Evolutionary conservation across 2,329 filamentous ascomycete species (phyloP), one percentile per base, ranked within the genome.

Genomic region (Aspergillus ochraceoroseus): DNA sequence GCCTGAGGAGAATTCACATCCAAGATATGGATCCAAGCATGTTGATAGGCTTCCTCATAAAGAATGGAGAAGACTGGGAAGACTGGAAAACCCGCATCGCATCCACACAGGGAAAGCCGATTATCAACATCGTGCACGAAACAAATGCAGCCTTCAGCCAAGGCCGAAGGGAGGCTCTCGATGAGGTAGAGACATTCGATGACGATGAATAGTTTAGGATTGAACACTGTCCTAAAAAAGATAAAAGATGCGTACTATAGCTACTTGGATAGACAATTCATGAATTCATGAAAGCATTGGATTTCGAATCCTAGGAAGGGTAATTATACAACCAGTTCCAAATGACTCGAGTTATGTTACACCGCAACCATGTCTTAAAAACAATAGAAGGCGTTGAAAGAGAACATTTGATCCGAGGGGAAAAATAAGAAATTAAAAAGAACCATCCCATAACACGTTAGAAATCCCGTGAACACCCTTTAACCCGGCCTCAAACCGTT

Each of bases 21-120:
- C 80, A 81, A 44, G 89, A 96, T 58, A 92, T 98, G 86, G 92
- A 98, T 56, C 92, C 92, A 0, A 95, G 88, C 58, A 98, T 98
- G 92, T 70, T 98, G 28, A 86, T 98, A 50, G 90, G 87, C 3
- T 96, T 96, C 57, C 68, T 98, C 23, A 88, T 98, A 47, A 77
- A 75, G 27, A 79, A 85, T 43, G 82, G 90, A 53, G 75, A 82
- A 29, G 92, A 98, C 52, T 96, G 90, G 83, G 68, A 75, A 26
- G 76, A 79, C 38, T 96, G 89, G 89, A 83, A 86, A 57, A 72
- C 77, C 43, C 76, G 79, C n/a, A 75, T 94, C 7, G 79, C 79
- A 52, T 78, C 84, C 52, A 80, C 85, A 6, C 80, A 85, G 53
- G 85, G 86, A 14, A 95, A 94, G 63, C 74, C 81, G 5, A 86